These are phyloP conservation scores for Oryza coarctata DNA, from an alignment of 176 grass and related monocot genomes.

Conservation along the genomic window DNA sequence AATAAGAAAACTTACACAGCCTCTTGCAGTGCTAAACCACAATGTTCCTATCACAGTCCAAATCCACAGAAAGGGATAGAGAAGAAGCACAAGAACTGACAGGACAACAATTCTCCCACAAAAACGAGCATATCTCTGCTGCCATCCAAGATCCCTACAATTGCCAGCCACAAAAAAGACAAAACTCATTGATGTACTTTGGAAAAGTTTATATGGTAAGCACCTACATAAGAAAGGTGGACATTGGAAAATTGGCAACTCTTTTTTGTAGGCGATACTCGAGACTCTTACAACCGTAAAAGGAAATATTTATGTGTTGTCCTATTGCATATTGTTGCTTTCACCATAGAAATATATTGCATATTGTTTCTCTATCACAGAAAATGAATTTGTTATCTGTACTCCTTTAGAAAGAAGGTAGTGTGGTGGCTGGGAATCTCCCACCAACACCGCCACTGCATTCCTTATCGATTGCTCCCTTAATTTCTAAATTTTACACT, in stretches of 20 bases:
- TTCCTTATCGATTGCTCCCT: not conserved
- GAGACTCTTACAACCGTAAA: not conserved
- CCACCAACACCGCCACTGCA: not conserved
- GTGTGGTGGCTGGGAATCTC: not conserved
- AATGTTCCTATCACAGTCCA: conserved; percentile 99
- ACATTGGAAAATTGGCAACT: not conserved
- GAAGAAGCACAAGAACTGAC: conserved; percentile 81
- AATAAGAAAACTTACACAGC: conserved; percentile 68
- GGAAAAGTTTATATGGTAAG: not conserved
- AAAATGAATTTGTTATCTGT: not conserved
- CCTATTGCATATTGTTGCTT: not conserved
- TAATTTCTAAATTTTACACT: not conserved
- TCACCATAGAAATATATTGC: not conserved
- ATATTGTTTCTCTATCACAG: not conserved
- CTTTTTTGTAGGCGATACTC: not conserved
- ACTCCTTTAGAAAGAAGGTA: not conserved
- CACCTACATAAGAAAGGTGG: not conserved
- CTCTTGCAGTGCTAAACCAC: conserved; percentile 91
- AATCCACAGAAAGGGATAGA: conserved; percentile 95
- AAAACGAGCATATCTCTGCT: conserved; percentile 92
- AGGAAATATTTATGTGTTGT: not conserved
- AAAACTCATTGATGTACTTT: not conserved
- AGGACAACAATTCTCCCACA: conserved; percentile 91
- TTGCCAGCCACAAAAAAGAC: not conserved
- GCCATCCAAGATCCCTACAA: conserved; percentile 92